Conservation (phyloP, 345 rosid species). For the Lepidium africanum region DNA sequence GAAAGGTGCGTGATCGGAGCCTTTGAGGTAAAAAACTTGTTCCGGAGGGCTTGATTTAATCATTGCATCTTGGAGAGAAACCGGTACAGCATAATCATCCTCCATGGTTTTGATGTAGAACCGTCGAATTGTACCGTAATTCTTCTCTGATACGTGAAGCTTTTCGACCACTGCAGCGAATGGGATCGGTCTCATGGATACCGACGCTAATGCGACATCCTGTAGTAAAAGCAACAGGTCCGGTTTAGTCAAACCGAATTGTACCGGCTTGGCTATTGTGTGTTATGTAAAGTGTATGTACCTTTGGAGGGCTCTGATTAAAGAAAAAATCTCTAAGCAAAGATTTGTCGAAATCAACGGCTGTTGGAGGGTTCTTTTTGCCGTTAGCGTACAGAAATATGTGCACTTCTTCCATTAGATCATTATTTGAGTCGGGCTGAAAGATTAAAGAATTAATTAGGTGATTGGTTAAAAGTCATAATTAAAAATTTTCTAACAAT, state of each 20-base stretch:
- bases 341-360: conserved; percentile 83
- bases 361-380: conserved; percentile 72
- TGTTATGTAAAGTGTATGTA: conserved; percentile 5
- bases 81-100: conserved; percentile 44
- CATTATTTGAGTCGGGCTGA: conserved; percentile 59
- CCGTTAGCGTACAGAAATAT: conserved; percentile 82
- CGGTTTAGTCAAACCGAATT: neutral
- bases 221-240: conserved; percentile 19
- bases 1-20: conserved; percentile 69
- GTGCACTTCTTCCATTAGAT: conserved; percentile 69
- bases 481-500: too few relatives aligned
- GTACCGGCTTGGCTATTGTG: neutral
- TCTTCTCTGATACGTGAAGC: conserved; percentile 45
- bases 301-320: conserved; percentile 90
- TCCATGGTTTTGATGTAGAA: conserved; percentile 57
- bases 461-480: too few relatives aligned
- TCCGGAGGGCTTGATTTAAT: conserved; percentile 47
- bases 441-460: neutral
- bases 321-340: conserved; percentile 62
- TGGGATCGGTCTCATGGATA: conserved; percentile 90
- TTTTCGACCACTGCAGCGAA: conserved; percentile 88
- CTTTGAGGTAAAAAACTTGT: conserved; percentile 51
- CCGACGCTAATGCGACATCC: conserved; percentile 96
- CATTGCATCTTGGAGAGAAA: conserved; percentile 44
- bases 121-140: conserved; percentile 44